phyloP scores from a whole-genome alignment of 345 rosid genomes.

The Adansonia digitata region DNA sequence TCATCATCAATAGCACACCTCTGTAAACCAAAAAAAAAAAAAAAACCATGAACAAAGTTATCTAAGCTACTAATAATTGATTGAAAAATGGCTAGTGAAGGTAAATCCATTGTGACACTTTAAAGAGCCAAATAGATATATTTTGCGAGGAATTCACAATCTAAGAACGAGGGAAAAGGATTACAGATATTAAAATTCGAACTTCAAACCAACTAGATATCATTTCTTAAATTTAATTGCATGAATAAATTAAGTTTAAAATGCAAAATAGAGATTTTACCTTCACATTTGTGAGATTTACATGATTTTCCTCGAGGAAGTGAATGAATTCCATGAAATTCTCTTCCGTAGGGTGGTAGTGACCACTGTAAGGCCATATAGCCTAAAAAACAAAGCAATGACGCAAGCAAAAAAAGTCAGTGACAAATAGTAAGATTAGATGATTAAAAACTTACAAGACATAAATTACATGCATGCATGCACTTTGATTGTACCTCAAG shows the following conservation, averaged over 20 bases:
- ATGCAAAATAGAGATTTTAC: slow-evolving; percentile 22
- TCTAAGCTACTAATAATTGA: background rate
- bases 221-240: no score
- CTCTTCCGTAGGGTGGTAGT: slow-evolving; percentile 87
- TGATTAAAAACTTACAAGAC: background rate
- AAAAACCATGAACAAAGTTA: slow-evolving; percentile 1
- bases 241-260: no score
- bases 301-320: slow-evolving; percentile 62
- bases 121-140: no score
- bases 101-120: no score
- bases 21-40: slow-evolving; percentile 27
- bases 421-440: background rate
- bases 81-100: no score
- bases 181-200: background rate
- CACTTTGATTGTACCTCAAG: slow-evolving; percentile 41
- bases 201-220: background rate
- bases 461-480: background rate
- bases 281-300: slow-evolving; percentile 79
- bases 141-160: no score
- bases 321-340: slow-evolving; percentile 69
- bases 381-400: slow-evolving; percentile 39
- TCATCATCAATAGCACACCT: slow-evolving; percentile 69
- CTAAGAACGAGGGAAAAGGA: no score
- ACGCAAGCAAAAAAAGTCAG: background rate
- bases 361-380: slow-evolving; percentile 96